Conservation (phyloP, 108 stramenopile genomes). For the Seminavis robusta region DNA sequence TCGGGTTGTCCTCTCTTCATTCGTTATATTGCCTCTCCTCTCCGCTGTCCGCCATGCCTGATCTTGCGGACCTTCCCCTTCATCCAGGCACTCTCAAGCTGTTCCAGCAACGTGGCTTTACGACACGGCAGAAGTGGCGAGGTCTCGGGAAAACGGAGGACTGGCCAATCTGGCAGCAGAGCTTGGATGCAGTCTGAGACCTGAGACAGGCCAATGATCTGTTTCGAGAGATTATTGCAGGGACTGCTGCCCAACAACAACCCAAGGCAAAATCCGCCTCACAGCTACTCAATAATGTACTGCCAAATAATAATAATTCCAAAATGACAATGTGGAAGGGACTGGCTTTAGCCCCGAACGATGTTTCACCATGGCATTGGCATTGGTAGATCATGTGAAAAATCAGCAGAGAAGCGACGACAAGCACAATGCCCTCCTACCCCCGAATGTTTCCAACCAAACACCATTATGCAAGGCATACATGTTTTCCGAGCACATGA, state of each 20-base stretch:
- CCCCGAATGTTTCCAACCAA: constrained; percentile 39
- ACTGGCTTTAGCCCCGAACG: constrained; percentile 85
- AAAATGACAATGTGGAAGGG: constrained; percentile 95
- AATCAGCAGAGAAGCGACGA: too few species aligned
- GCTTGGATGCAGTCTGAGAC: constrained; percentile 19
- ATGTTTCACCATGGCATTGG: constrained; percentile 72
- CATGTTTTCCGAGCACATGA: constrained; percentile 93
- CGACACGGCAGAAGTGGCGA: constrained; percentile 50
- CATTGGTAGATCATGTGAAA: constrained; percentile 28
- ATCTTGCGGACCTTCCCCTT: constrained; percentile 53
- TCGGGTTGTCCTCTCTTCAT: too few species aligned
- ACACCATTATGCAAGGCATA: constrained; percentile 72
- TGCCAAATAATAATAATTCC: too few species aligned
- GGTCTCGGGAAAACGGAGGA: constrained; percentile 28
- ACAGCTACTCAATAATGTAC: too few species aligned
- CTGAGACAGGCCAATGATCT: constrained; percentile 29
- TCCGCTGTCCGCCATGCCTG: too few species aligned
- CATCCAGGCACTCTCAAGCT: constrained; percentile 66
- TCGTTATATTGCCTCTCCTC: too few species aligned
- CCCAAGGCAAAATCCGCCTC: too few species aligned
- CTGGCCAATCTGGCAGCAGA: constrained; percentile 47
- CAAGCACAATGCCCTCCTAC: constrained; percentile 17
- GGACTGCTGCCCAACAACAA: too few species aligned
- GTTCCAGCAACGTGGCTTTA: constrained; percentile 62
- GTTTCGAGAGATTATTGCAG: constrained; percentile 33